Evolutionary conservation across 768 basidiomycete genomes (phyloP).

Genomic region (Calocera cornea): DNA sequence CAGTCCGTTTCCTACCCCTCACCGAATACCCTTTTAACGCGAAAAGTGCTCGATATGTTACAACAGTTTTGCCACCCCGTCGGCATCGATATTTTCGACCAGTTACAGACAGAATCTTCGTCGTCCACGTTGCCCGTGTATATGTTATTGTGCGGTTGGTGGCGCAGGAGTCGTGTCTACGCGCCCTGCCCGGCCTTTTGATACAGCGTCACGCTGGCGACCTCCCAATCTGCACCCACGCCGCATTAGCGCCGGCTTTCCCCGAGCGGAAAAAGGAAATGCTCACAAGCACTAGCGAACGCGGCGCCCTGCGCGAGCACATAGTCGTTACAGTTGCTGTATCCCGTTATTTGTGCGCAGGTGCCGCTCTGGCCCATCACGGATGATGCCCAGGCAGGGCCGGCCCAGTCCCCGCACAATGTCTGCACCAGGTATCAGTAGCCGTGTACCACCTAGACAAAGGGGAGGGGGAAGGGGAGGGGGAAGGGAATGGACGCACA

Average conservation of each 20-base stretch:
- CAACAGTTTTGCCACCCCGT: background rate
- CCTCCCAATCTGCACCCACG: constrained; percentile 56
- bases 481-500: constrained; percentile 14
- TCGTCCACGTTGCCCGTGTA: too few species aligned
- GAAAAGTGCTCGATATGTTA: background rate
- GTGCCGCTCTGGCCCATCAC: constrained; percentile 71
- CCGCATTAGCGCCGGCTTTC: constrained; percentile 2
- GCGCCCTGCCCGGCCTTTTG: constrained; percentile 24
- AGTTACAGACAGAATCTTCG: too few species aligned
- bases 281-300: constrained; percentile 64
- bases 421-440: constrained; percentile 9
- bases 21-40: background rate
- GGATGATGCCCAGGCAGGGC: constrained; percentile 67
- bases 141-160: background rate
- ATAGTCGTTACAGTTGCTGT: constrained; percentile 65
- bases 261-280: constrained; percentile 5
- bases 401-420: constrained; percentile 78
- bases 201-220: constrained; percentile 61
- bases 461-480: constrained; percentile 16
- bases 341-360: constrained; percentile 73
- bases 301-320: constrained; percentile 57
- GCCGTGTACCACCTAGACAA: background rate
- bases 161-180: background rate
- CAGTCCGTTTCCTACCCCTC: background rate
- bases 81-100: too few species aligned